Base-by-base conservation (phyloP, 768 basidiomycete species). In the Lyophyllum shimeji region DNA sequence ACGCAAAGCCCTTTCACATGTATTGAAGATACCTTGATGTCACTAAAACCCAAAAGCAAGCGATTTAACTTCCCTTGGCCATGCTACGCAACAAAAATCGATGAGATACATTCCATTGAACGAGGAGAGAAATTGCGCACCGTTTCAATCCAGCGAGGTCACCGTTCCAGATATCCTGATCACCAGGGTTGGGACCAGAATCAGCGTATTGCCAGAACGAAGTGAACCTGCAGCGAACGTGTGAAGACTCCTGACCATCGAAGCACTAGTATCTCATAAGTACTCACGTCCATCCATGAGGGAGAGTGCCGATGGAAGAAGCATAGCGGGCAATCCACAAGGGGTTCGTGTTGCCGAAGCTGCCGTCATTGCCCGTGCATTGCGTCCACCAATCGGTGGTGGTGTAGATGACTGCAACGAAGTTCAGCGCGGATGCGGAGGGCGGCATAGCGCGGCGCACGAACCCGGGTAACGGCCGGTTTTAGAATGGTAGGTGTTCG, bases 141-240 rank as follows among this genome's bases (percentile, higher is more conserved):
- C 62, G 57, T 55, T 72, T 57, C 52, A 82, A 62, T 8, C 74
- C 72, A 39, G 73, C 64, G 31, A 70, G 53, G 53, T 77, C 74
- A 15, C 82, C 83, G 44, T 82, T 80, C 71, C 82, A 85, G 43
- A 69, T 54, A 59, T 85, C 78, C 44, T 79, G 77, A 59, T 85
- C 82, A 29, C 82, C 83, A 25, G 81, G 81, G 59, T 79, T 80
- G 7, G 77, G 43, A 2, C 82, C 78, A 12, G 75, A 75, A 55
- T 82, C 74, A 2, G 77, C 79, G 49, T 81, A 83, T 63, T 85
- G 81, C 83, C 82, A 84, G 67, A 85, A 84, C 0, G 84, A 80
- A 6, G 72, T 59, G 58, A 69, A 77, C 6, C 79, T 79, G 12
- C 7, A 31, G 72, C 59, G 58, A 69, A 77, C 6, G 79, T 79